Base-by-base conservation (phyloP, 306 rosid species). In the Vigna unguiculata region DNA sequence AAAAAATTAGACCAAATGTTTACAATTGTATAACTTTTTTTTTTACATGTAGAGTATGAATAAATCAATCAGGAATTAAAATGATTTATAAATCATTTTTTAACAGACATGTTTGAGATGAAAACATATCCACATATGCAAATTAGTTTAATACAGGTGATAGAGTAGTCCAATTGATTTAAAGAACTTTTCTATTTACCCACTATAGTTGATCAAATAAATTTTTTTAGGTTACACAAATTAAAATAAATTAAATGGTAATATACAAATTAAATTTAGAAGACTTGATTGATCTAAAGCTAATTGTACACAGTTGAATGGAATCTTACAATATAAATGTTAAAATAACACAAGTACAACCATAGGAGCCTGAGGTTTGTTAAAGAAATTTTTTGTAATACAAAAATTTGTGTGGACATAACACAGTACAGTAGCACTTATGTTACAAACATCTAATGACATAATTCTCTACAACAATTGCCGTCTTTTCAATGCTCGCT, bases 381-480 rank as follows among this genome's bases (percentile, higher is more conserved):
- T 38, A 12, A n/a, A 64, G 0, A 2, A 40, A 38, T 17, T 32
- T 62, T 25, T 64, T 19, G 5, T 25, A 17, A 0, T 0, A 3
- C 19, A 32, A 61, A 15, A 32, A 15, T 1, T 28, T 34, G 15
- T 1, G 6, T n/a, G 3, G 15, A 32, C 6, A 15, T 61, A 30
- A 0, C 20, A 60, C 1, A 61, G 16, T 7, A 71, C 12, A 20
- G 22, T 10, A 11, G 7, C 32, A 28, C 32, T 17, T n/a, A 30
- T 43, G 14, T 62, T n/a, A 62, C 25, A 34, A 16, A 13, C 16
- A 59, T 59, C 10, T 14, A 1, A 8, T 28, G 28, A 7, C 53
- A 32, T 46, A 69, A 7, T 54, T 20, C 19, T 62, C 8, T 41
- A 71, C 9, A 62, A 32, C 69, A 48, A 17, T 53, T 43, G 70